Evolutionary conservation across 1,284 basidiomycete species (phyloP).

Genomic region (Pseudozyma hubeiensis): DNA sequence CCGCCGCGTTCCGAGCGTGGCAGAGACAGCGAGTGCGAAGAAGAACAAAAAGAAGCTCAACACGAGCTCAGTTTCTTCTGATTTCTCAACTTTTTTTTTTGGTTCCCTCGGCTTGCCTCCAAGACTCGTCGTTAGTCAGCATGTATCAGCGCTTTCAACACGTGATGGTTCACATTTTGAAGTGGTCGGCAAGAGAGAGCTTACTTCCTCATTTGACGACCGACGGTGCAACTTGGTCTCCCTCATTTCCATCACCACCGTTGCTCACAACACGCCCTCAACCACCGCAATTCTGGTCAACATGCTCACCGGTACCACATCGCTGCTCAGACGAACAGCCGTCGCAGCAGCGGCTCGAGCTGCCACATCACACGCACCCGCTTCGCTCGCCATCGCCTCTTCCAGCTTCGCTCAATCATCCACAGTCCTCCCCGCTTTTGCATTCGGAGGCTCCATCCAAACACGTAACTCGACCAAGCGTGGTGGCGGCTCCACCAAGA

Average conservation of each 20-base stretch:
- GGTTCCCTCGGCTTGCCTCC: not conserved
- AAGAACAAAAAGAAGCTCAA: not conserved
- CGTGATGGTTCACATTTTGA: slow-evolving; percentile 31
- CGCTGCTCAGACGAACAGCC: slow-evolving; percentile 35
- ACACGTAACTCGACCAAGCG: slow-evolving; percentile 68
- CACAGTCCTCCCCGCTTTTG: slow-evolving; percentile 50
- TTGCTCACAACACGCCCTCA: not conserved
- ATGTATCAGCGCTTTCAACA: slow-evolving; percentile 5
- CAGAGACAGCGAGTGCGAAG: not conserved
- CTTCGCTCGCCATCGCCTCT: slow-evolving; percentile 55
- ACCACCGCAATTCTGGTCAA: slow-evolving; percentile 1
- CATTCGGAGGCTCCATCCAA: slow-evolving; percentile 64
- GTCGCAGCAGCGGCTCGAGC: slow-evolving; percentile 25
- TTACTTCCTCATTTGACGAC: not conserved
- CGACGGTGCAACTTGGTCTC: not conserved
- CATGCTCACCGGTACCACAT: slow-evolving; percentile 28
- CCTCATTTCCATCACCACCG: not conserved
- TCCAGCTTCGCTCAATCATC: slow-evolving; percentile 24
- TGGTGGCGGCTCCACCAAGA: slow-evolving; percentile 67
- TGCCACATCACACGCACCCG: slow-evolving; percentile 26
- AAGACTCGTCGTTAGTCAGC: slow-evolving; percentile 19
- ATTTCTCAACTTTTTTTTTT: slow-evolving; percentile 29
- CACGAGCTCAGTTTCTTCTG: slow-evolving; percentile 27
- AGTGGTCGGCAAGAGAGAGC: not conserved
- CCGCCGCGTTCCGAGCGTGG: slow-evolving; percentile 36